Evolutionary conservation across 1,139 yeast genomes (phyloP).

Genomic region (Arxiozyma heterogenica): DNA sequence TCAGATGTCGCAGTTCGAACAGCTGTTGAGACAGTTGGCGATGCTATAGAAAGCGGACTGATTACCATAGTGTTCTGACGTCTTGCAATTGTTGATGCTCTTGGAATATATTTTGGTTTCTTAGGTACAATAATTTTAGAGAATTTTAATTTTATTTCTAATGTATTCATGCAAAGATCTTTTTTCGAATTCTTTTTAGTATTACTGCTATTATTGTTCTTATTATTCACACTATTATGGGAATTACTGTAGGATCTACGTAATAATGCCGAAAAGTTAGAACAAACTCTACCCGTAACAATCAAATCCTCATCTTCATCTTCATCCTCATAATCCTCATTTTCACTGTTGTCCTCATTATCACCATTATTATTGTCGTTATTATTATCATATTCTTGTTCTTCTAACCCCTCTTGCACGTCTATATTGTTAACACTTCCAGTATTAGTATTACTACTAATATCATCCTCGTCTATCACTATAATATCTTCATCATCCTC

Average conservation of each 20-base stretch:
- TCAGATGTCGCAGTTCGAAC: not conserved
- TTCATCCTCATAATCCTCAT: too few species aligned
- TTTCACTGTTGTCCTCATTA: too few species aligned
- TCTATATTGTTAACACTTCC: too few species aligned
- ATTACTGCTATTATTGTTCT: slow-evolving; percentile 5
- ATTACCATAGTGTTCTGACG: not conserved
- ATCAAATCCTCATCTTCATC: slow-evolving; percentile 31
- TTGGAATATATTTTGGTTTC: not conserved
- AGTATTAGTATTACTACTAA: too few species aligned
- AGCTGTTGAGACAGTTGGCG: not conserved
- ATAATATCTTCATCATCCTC: not conserved
- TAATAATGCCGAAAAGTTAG: slow-evolving; percentile 52
- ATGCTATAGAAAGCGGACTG: not conserved
- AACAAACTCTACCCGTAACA: slow-evolving; percentile 67
- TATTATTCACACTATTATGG: slow-evolving; percentile 19
- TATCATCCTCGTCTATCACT: too few species aligned
- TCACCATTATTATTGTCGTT: slow-evolving; percentile 11
- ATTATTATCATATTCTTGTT: slow-evolving; percentile 1
- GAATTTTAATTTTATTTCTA: slow-evolving; percentile 56
- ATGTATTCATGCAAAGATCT: slow-evolving; percentile 35
- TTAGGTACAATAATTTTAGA: slow-evolving; percentile 30
- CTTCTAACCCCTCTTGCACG: not conserved
- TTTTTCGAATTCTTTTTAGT: slow-evolving; percentile 1
- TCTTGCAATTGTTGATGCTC: not conserved
- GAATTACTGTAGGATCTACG: slow-evolving; percentile 37